Base-by-base conservation (phyloP, 169 alveolate genomes). In the Babesia microti region DNA sequence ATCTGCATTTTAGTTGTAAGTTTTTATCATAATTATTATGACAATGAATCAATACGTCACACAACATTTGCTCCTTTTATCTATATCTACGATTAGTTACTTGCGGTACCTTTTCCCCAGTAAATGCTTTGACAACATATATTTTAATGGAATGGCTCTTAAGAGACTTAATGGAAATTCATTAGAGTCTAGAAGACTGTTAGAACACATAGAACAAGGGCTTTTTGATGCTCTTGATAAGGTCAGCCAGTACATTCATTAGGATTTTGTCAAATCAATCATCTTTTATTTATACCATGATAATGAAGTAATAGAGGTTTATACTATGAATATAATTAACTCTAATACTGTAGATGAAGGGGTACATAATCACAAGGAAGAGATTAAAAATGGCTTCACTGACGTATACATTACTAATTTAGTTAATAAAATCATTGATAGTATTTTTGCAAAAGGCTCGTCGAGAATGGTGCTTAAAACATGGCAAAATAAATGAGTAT, bases 161-260 rank as follows among this genome's bases (percentile, higher is more conserved):
- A 60, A 60, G 50, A 36, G 73, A 18, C 61, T 60, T 11, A 60
- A 66, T 3, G 48, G 73, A 9, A 17, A 58, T 11, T 23, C 45
- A 7, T 68, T 68, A 9, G 73, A 60, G 36, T 52, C 73, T 6
- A 43, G 61, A 1, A 51, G 56, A 26, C 58, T 60, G 24, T 48
- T 81, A 18, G 83, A 72, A 47, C 79, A 89, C 89, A 56, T 81
- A 23, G 89, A 81, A 28, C 70, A 75, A 41, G 89, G 89, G 4
- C 83, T 81, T 33, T 81, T 74, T 57, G 89, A 81, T 19, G 89
- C 89, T 1, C 56, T 81, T 59, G 81, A 68, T 37, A 78, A 70
- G 19, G 73, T 59, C 42, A 82, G 79, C 5, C 75, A 74, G 42
- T 80, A 82, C 45, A 75, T 68, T 28, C 68, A 67, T 22, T 72